Conservation (phyloP, 106 monocot genomes). For the Dactylorhiza incarnata region DNA sequence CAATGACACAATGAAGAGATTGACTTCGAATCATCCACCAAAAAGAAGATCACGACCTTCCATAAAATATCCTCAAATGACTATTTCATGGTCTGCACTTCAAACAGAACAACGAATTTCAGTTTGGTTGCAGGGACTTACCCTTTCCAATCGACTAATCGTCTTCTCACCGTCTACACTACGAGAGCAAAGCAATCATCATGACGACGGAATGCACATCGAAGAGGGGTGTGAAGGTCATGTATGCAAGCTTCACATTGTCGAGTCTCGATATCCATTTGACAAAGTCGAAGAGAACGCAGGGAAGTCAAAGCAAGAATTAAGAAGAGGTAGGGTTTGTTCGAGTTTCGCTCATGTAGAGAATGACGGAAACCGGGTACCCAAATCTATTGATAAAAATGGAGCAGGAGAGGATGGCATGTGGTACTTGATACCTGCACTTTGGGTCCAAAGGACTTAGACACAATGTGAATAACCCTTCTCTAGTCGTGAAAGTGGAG, state of each 20-base stretch:
- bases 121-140: constrained; percentile 63
- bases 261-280: constrained; percentile 52
- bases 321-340: constrained; percentile 35
- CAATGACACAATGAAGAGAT: constrained; percentile 23
- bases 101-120: constrained; percentile 64
- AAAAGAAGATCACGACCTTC: constrained; percentile 43
- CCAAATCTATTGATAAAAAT: constrained; percentile 78
- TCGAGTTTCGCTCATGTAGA: constrained; percentile 62
- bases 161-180: constrained; percentile 62
- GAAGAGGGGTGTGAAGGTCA: constrained; percentile 35
- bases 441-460: constrained; percentile 66
- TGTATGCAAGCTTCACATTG: constrained; percentile 60
- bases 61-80: constrained; percentile 39
- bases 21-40: constrained; percentile 30
- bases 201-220: constrained; percentile 32
- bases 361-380: constrained; percentile 53
- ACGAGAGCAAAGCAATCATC: constrained; percentile 59
- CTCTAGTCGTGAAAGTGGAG: too few relatives aligned
- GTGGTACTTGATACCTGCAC: constrained; percentile 57
- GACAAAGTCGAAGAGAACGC: constrained; percentile 26
- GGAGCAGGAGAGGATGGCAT: constrained; percentile 71
- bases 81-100: constrained; percentile 60
- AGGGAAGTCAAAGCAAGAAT: constrained; percentile 31
- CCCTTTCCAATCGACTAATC: constrained; percentile 42
- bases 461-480: constrained; percentile 58